Base-by-base conservation (phyloP, 257 asterid genomes). In the Nicotiana undulata region DNA sequence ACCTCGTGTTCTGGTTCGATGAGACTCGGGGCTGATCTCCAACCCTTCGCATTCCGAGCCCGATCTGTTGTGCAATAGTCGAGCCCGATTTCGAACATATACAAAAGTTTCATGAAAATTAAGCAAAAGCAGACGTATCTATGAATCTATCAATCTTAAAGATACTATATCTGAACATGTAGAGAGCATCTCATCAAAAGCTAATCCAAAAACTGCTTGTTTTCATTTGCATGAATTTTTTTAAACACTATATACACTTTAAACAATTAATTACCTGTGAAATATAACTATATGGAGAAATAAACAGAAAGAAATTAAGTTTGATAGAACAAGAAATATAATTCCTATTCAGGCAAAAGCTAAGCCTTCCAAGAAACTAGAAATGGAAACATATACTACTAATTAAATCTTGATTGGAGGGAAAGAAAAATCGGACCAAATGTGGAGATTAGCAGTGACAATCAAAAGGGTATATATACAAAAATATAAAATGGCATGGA, bases 401-500 rank as follows among this genome's bases (percentile, higher is more conserved):
- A 40, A 40, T 40, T 68, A 72, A 72, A 72, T 22, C 59, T 72
- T 72, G 26, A 72, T 46, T 0, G 60, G 77, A 46, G 77, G 77
- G 22, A 72, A 72, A 18, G 77, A 44, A 72, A 72, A 72, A 46
- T 87, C 93, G 74, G 96, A 76, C 66, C 86, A 89, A 75, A 95
- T 87, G 79, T 95, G 98, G 77, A 95, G 82, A 74, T 97, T 94
- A 85, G 92, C 78, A 26, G 98, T 98, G 28, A 95, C 87, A 84
- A 89, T 65, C 87, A 92, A 81, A 86, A 94, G 86, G 52, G 98
- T 93, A 81, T 92, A 94, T 81, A 94, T 90, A 86, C 97, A 90
- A 76, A 94, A 90, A 81, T 85, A 94, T 68, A 94, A 61, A 63
- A 94, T 63, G 10, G 98, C 96, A 82, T 94, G 98, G 65, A 94